Evolutionary conservation across 139 green algal species (phyloP).

Genomic region (Penium margaritaceum): DNA sequence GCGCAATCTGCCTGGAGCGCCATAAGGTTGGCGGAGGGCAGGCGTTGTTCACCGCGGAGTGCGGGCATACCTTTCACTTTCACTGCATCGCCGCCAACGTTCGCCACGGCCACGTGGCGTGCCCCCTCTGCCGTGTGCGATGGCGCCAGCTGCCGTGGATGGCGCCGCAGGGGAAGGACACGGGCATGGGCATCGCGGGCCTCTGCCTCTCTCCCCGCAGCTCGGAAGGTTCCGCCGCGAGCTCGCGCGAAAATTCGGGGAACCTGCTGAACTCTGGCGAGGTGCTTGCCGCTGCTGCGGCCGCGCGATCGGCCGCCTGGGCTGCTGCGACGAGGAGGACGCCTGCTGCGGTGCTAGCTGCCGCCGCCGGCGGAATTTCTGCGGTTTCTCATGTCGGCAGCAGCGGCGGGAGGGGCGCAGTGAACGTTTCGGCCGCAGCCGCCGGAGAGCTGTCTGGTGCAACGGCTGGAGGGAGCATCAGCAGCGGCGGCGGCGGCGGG

Average conservation of each 20-base stretch:
- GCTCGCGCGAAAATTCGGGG: too few relatives aligned
- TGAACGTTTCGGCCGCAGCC: too few relatives aligned
- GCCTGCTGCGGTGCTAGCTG: too few relatives aligned
- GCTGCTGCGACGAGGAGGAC: background rate
- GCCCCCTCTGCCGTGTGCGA: constrained; percentile 25
- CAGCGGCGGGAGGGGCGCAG: too few relatives aligned
- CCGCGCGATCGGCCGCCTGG: background rate
- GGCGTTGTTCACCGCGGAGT: constrained; percentile 33
- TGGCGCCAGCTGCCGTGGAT: constrained; percentile 34
- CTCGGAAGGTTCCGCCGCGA: too few relatives aligned
- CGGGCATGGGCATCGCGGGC: background rate
- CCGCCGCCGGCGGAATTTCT: too few relatives aligned
- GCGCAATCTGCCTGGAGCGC: constrained; percentile 31
- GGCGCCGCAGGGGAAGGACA: background rate
- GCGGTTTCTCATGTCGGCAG: too few relatives aligned
- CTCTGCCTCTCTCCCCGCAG: too few relatives aligned
- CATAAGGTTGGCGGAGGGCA: constrained; percentile 17
- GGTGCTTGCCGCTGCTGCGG: background rate
- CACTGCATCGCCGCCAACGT: constrained; percentile 39
- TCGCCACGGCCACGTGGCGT: constrained; percentile 25
- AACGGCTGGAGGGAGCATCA: too few relatives aligned
- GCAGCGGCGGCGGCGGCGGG: too few relatives aligned
- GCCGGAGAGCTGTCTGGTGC: too few relatives aligned
- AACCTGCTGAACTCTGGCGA: constrained; percentile 1
- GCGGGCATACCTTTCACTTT: constrained; percentile 40